Percentiles rank a stretch among this genome's conserved stretches.
phyloP scores from a whole-genome alignment of 306 rosid species.

The Corylus americana region DNA sequence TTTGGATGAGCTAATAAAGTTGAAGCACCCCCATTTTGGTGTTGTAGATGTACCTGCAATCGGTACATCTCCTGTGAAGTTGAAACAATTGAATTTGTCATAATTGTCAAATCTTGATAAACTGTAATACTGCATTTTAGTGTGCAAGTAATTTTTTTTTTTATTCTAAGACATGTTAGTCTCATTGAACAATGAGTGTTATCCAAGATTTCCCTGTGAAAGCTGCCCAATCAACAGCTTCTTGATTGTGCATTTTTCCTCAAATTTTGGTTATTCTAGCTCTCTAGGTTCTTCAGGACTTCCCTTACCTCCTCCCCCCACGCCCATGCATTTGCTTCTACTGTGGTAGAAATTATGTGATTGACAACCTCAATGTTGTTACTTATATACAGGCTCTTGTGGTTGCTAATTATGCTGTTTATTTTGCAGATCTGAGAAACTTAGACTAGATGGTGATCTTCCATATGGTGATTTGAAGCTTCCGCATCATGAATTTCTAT shows the following conservation, averaged over 20 bases:
- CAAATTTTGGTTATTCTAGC: not conserved
- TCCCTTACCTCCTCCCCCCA: not conserved
- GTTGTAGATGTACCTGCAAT: not conserved
- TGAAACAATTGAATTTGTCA: not conserved
- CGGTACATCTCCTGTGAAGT: not conserved
- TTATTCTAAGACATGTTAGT: not conserved
- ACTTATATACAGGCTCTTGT: not conserved
- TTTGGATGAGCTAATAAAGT: not conserved
- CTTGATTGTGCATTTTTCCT: not conserved
- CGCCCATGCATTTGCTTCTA: not conserved
- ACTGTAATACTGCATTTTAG: not conserved
- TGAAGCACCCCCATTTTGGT: not conserved
- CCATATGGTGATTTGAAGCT: constrained; percentile 23
- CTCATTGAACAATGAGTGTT: not conserved
- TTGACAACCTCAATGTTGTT: not conserved
- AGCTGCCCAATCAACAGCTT: not conserved
- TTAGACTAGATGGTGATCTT: constrained; percentile 32
- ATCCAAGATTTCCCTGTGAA: too few species aligned
- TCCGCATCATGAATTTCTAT: constrained; percentile 27
- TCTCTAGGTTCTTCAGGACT: not conserved
- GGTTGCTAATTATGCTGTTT: constrained; percentile 9
- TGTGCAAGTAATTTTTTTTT: not conserved
- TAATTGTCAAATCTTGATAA: not conserved
- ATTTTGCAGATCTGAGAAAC: constrained; percentile 32
- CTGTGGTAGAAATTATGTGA: not conserved